A percentile compares a stretch with the other conserved stretches of the same genome.
Conservation (phyloP, 371 early-diverging fungal genomes). For the Entomophthora muscae region DNA sequence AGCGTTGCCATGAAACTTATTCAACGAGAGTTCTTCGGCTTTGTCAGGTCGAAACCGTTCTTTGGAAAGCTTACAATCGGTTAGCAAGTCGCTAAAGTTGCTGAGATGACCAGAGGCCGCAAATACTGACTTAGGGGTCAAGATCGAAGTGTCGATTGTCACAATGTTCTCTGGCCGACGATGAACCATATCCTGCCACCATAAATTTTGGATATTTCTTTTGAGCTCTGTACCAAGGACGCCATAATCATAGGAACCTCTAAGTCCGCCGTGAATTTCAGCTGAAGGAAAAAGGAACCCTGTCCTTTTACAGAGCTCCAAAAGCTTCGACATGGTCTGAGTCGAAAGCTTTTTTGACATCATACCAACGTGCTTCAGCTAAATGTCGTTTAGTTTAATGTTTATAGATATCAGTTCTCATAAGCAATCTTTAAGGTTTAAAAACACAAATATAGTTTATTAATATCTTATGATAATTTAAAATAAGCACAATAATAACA, state of each 20-base stretch:
- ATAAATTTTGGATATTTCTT: slow-evolving; percentile 37
- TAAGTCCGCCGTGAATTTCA: slow-evolving; percentile 44
- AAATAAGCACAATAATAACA: too few relatives aligned
- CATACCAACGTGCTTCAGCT: too few relatives aligned
- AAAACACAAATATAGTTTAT: too few relatives aligned
- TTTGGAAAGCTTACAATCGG: slow-evolving; percentile 35
- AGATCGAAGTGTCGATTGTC: slow-evolving; percentile 40
- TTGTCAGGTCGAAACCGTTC: slow-evolving; percentile 50
- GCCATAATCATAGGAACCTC: slow-evolving; percentile 50
- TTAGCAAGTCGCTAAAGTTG: slow-evolving; percentile 43
- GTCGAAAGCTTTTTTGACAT: neutral
- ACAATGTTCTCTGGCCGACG: slow-evolving; percentile 28
- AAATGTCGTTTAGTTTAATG: too few relatives aligned
- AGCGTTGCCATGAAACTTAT: neutral
- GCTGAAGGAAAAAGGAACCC: slow-evolving; percentile 49
- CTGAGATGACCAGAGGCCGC: slow-evolving; percentile 47
- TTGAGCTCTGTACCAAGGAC: slow-evolving; percentile 45
- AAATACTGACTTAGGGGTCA: slow-evolving; percentile 41
- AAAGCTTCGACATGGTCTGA: neutral
- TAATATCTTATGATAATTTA: too few relatives aligned
- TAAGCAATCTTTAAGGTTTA: too few relatives aligned
- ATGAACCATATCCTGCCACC: slow-evolving; percentile 38
- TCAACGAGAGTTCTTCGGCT: slow-evolving; percentile 22
- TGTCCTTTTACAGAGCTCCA: slow-evolving; percentile 22
- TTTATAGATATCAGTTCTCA: too few relatives aligned